Evolutionary conservation across 106 monocot genomes (phyloP).

Genomic region (Dioscorea dumetorum): DNA sequence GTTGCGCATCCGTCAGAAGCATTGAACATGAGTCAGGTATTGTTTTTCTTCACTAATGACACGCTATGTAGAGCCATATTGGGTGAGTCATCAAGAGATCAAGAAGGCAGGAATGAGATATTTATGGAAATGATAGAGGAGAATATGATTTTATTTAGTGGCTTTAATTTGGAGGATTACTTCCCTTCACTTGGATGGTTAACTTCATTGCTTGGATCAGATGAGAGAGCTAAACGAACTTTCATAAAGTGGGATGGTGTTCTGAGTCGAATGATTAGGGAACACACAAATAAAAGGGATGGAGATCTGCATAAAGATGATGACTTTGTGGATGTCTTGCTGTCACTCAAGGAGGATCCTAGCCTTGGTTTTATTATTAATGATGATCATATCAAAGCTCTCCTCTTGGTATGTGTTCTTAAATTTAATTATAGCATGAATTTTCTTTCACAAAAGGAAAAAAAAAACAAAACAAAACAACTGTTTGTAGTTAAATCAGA

Average conservation of each 20-base stretch:
- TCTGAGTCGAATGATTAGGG: constrained; percentile 6
- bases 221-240: not conserved
- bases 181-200: constrained; percentile 9
- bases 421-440: too few species aligned
- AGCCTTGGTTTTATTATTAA: not conserved
- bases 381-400: not conserved
- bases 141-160: not conserved
- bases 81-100: not conserved
- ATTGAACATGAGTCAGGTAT: constrained; percentile 5
- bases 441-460: too few species aligned
- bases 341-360: not conserved
- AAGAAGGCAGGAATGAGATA: not conserved
- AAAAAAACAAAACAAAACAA: too few species aligned
- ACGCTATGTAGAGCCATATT: not conserved
- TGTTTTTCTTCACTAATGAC: not conserved
- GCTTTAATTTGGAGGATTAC: constrained; percentile 1
- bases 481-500: too few species aligned
- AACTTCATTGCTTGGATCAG: not conserved
- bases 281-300: not conserved
- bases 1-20: not conserved
- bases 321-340: constrained; percentile 19
- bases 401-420: constrained; percentile 4
- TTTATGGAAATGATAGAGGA: not conserved
- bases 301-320: not conserved
- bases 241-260: constrained; percentile 1